Percentiles rank a stretch among this genome's conserved stretches.
phyloP scores from a whole-genome alignment of 805 yeast genomes.

The Candida vaughaniae region DNA sequence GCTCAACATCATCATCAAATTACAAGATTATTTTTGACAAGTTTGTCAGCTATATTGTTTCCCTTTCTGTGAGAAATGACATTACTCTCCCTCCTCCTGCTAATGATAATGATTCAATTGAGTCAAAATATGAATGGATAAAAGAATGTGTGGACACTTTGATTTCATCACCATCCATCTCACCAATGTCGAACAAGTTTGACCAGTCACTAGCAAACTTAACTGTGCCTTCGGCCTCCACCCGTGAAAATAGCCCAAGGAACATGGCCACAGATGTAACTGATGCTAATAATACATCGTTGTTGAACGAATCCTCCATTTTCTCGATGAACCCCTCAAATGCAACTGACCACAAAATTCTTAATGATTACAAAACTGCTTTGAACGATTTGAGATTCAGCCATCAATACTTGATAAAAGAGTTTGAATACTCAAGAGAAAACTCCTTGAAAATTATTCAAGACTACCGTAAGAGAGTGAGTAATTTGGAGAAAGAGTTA shows the following conservation, averaged over 20 bases:
- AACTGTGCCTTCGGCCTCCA: slow-evolving; percentile 13
- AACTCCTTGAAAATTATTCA: slow-evolving; percentile 53
- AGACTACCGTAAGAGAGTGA: slow-evolving; percentile 51
- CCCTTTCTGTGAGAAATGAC: slow-evolving; percentile 44
- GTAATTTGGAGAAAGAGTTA: slow-evolving; percentile 51
- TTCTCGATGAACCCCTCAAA: slow-evolving; percentile 23
- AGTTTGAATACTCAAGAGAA: slow-evolving; percentile 63
- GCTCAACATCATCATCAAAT: background rate
- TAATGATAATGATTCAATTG: slow-evolving; percentile 18
- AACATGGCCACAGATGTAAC: slow-evolving; percentile 6
- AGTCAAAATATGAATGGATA: slow-evolving; percentile 34
- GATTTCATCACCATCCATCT: slow-evolving; percentile 7
- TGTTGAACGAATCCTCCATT: slow-evolving; percentile 27
- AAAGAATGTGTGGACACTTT: slow-evolving; percentile 39
- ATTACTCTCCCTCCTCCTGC: slow-evolving; percentile 38
- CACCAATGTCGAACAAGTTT: background rate
- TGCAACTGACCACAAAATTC: slow-evolving; percentile 4
- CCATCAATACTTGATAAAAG: slow-evolving; percentile 65
- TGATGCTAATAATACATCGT: slow-evolving; percentile 18
- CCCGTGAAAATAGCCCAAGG: slow-evolving; percentile 14
- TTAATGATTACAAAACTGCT: slow-evolving; percentile 51
- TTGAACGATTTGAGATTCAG: slow-evolving; percentile 69
- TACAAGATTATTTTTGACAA: slow-evolving; percentile 32
- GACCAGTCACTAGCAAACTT: slow-evolving; percentile 9
- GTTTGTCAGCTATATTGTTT: slow-evolving; percentile 46